Base-by-base conservation (phyloP, 305 asterid species). In the Coffea humblotiana region DNA sequence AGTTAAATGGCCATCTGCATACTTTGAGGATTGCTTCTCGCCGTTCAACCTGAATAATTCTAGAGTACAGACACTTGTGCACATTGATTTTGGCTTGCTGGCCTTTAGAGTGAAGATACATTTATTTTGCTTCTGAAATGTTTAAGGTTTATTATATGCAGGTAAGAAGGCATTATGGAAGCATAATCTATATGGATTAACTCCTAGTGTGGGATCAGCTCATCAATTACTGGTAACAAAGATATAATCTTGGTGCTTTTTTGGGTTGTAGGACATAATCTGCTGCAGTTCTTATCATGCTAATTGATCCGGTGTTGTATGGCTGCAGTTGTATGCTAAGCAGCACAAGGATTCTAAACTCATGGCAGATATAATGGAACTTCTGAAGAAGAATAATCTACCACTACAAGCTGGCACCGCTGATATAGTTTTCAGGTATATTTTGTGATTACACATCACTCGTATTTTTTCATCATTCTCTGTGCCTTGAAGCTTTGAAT, bases 341-440 rank as follows among this genome's bases (percentile, higher is more conserved):
- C 88, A 96, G 83, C 90, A 87, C 47, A 90, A 87, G 78, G 93
- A 96, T 85, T 91, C 83, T 80, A 88, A 89, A 71, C 94, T 92
- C 83, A 88, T 93, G 97, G 89, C 79, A 68, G 88, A 92, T 79
- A 83, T 93, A 78, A 89, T 96, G 97, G 84, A 84, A 79, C 91
- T 91, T 79, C 84, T 92, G 86, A 87, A 88, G 85, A 89, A 84
- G 84, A 96, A 92, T 84, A 85, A 84, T 65, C 78, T 96, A 79
- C 92, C 95, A 75, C 78, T 94, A 84, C 98, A 92, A 86, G 90
- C 98, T 84, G 95, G 99, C 85, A 92, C 96, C 4, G 97, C 97
- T 47, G 98, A 94, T 84, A 85, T 92, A 82, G 90, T 94, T 76
- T 90, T 96, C 85, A 89, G 98, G 98, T 85, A 49, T 58, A 40